Conservation (phyloP, 371 early-diverging fungal species). For the Mucor mucedo region DNA sequence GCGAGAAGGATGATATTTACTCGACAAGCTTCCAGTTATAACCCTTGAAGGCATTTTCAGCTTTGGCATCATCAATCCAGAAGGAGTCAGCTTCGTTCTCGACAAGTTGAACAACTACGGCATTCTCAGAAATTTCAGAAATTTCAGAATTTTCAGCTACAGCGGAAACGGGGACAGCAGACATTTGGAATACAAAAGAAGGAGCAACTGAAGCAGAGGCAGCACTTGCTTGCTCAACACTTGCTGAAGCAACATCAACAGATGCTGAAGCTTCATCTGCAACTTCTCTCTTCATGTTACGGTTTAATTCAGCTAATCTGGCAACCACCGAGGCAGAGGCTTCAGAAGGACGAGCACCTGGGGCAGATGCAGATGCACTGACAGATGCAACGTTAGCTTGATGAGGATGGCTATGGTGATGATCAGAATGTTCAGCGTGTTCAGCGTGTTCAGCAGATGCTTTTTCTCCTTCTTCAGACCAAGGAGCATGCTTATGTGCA, state of each 20-base stretch:
- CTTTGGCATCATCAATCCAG: slow-evolving; percentile 16
- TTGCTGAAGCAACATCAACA: not conserved
- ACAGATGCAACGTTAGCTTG: slow-evolving; percentile 1
- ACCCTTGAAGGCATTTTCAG: slow-evolving; percentile 16
- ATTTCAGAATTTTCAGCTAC: not conserved
- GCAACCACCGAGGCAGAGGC: too few relatives aligned
- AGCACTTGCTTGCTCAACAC: not conserved
- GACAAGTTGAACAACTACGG: not conserved
- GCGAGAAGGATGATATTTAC: not conserved
- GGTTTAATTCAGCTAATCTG: too few relatives aligned
- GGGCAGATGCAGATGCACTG: slow-evolving; percentile 2
- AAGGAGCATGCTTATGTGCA: too few relatives aligned
- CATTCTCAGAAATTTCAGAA: not conserved
- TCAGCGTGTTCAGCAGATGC: not conserved
- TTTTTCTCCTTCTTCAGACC: too few relatives aligned
- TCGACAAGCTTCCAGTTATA: slow-evolving; percentile 11
- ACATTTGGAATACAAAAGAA: too few relatives aligned
- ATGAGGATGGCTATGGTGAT: not conserved
- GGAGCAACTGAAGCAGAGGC: not conserved
- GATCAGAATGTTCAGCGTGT: not conserved
- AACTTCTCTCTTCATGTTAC: not conserved
- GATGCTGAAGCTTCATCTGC: not conserved
- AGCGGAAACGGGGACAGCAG: not conserved
- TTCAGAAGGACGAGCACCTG: not conserved
- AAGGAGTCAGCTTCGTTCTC: slow-evolving; percentile 5